A percentile compares a stretch with the other conserved stretches of the same genome.
Evolutionary conservation across 1,284 basidiomycete species (phyloP).

Genomic region (Ganoderma multipileum): DNA sequence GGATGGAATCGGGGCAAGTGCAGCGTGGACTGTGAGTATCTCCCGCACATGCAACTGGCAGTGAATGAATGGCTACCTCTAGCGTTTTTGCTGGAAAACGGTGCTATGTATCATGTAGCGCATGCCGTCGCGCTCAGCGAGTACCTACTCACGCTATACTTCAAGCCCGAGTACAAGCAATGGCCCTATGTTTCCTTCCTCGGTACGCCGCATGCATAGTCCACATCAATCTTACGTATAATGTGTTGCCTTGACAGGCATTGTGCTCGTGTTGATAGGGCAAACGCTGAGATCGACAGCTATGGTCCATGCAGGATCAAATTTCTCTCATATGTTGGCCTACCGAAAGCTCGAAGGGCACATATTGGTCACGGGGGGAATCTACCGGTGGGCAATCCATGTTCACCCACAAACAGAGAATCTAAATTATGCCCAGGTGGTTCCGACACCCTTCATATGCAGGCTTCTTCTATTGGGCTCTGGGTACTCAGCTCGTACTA

Average conservation of each 20-base stretch:
- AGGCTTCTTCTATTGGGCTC: constrained; percentile 98
- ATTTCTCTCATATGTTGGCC: constrained; percentile 92
- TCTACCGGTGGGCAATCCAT: constrained; percentile 75
- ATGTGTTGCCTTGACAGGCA: constrained; percentile 51
- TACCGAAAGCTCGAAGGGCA: constrained; percentile 77
- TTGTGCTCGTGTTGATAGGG: constrained; percentile 69
- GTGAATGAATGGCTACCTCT: background rate
- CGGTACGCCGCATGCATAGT: constrained; percentile 49
- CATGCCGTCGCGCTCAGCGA: constrained; percentile 83
- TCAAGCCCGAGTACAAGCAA: constrained; percentile 66
- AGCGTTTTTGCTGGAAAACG: constrained; percentile 97
- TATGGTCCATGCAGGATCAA: constrained; percentile 95
- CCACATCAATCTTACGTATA: background rate
- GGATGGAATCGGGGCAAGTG: constrained; percentile 95
- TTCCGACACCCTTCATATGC: constrained; percentile 96
- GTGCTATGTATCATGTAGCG: constrained; percentile 85
- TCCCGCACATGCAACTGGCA: background rate
- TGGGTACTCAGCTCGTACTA: constrained; percentile 93
- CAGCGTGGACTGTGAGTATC: constrained; percentile 88
- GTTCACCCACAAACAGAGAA: background rate
- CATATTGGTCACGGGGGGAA: constrained; percentile 83
- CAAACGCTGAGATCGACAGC: constrained; percentile 87
- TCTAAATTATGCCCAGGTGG: constrained; percentile 58
- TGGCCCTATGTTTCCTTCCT: constrained; percentile 58
- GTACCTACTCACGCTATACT: constrained; percentile 77